These are phyloP conservation scores for Hypomontagnella submonticulosa DNA, from an alignment of 495 filamentous ascomycete genomes.

Conservation along the genomic window DNA sequence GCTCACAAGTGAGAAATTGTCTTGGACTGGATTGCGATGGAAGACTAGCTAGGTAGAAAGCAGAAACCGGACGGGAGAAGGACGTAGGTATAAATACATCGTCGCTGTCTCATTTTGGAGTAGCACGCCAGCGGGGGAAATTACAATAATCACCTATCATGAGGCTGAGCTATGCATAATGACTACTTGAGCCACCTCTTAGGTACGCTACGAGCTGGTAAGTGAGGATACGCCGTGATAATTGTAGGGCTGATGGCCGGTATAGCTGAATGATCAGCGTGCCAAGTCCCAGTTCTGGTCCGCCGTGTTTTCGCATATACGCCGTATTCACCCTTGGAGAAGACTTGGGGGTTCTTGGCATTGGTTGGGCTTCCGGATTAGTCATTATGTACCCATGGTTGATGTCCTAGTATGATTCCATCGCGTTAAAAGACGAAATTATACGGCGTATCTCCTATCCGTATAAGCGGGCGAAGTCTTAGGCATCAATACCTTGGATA, in stretches of 20 bases:
- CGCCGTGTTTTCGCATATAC: constrained; percentile 15
- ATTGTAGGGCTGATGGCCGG: constrained; percentile 1
- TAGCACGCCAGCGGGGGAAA: not conserved
- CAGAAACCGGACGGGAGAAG: constrained; percentile 1
- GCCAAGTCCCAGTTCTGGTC: constrained; percentile 1
- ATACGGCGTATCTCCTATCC: not conserved
- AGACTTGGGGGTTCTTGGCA: not conserved
- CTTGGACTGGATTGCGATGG: constrained; percentile 9
- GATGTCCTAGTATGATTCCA: too few species aligned
- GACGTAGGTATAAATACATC: constrained; percentile 14
- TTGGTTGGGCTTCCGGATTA: not conserved
- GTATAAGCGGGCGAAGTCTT: too few species aligned
- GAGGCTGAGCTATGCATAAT: constrained; percentile 14
- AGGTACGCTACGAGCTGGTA: not conserved
- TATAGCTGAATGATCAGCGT: not conserved
- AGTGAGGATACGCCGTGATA: constrained; percentile 23
- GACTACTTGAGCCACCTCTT: not conserved
- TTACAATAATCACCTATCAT: constrained; percentile 9
- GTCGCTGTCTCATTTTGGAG: not conserved
- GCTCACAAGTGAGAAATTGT: not conserved
- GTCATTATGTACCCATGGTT: too few species aligned
- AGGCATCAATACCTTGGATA: too few species aligned
- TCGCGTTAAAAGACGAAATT: not conserved
- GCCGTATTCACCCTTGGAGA: constrained; percentile 22
- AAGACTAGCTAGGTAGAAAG: not conserved